Conservation (phyloP, 805 yeast species). For the Wickerhamiella spandovensis region DNA sequence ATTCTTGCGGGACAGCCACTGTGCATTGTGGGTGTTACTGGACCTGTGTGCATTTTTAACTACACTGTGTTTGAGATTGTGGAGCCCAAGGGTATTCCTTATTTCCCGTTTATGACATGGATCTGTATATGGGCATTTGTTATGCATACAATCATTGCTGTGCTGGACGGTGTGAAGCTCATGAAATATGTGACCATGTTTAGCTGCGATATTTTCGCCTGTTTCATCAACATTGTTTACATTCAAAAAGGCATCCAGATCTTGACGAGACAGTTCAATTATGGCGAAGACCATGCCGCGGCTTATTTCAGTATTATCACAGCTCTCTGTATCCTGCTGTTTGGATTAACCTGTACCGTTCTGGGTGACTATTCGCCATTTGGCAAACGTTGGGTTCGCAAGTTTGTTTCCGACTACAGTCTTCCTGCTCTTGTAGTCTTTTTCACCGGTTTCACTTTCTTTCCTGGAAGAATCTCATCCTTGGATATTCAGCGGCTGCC, state of each 20-base stretch:
- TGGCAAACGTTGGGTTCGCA: constrained; percentile 46
- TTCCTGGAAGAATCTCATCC: constrained; percentile 60
- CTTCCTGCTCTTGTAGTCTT: constrained; percentile 77
- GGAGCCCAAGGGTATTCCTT: constrained; percentile 36
- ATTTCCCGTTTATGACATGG: constrained; percentile 94
- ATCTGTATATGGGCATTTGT: constrained; percentile 81
- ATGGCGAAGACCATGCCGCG: constrained; percentile 24
- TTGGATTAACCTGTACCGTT: constrained; percentile 50
- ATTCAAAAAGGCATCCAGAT: constrained; percentile 85
- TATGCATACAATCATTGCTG: constrained; percentile 61
- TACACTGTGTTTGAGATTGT: constrained; percentile 75
- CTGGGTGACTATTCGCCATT: constrained; percentile 54
- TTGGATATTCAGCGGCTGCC: constrained; percentile 53
- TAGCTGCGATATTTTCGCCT: constrained; percentile 88
- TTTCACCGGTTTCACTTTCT: constrained; percentile 86
- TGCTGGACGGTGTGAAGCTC: constrained; percentile 51
- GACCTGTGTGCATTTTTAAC: constrained; percentile 85
- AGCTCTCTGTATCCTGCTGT: constrained; percentile 59
- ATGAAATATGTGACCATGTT: constrained; percentile 62
- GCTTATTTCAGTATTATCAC: constrained; percentile 69
- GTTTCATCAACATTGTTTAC: constrained; percentile 78
- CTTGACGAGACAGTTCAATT: constrained; percentile 50
- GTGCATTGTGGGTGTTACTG: constrained; percentile 94
- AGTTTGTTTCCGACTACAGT: constrained; percentile 72
- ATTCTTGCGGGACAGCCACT: constrained; percentile 79